Conservation (phyloP, 768 basidiomycete species). For the Rhizopogon vinicolor region DNA sequence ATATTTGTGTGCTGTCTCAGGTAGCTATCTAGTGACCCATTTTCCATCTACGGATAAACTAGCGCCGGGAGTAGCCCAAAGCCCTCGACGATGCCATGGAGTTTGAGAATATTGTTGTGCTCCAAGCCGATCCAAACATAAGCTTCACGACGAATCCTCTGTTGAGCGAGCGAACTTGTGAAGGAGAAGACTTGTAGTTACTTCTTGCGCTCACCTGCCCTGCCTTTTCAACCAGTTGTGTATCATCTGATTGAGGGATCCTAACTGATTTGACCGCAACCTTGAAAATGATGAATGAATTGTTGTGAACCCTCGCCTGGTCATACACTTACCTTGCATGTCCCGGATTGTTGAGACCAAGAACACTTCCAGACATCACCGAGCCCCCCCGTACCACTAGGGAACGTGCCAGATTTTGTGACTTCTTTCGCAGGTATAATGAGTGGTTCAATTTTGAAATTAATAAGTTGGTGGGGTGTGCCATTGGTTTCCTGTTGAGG, state of each 20-base stretch:
- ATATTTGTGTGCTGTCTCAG: constrained; percentile 8
- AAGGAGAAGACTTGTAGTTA: not conserved
- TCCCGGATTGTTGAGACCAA: not conserved
- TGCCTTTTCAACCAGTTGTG: not conserved
- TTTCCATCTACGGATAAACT: constrained; percentile 23
- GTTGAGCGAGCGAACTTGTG: not conserved
- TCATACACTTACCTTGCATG: not conserved
- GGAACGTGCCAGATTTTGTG: not conserved
- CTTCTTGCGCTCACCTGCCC: not conserved
- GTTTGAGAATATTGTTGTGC: constrained; percentile 13
- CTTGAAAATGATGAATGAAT: not conserved
- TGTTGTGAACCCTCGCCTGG: not conserved
- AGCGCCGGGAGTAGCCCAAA: constrained; percentile 17
- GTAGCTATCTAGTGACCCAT: constrained; percentile 27
- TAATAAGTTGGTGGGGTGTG: no score
- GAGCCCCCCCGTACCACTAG: constrained; percentile 1
- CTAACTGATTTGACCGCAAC: constrained; percentile 6
- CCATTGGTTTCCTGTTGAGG: not conserved
- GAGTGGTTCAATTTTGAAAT: not conserved
- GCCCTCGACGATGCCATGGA: constrained; percentile 11
- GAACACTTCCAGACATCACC: constrained; percentile 7
- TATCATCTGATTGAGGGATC: not conserved
- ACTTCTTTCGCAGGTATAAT: not conserved
- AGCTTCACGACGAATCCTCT: constrained; percentile 3
- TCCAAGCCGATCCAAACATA: constrained; percentile 1